Conservation (phyloP, 371 early-diverging fungal species). For the Rhizopus delemar region DNA sequence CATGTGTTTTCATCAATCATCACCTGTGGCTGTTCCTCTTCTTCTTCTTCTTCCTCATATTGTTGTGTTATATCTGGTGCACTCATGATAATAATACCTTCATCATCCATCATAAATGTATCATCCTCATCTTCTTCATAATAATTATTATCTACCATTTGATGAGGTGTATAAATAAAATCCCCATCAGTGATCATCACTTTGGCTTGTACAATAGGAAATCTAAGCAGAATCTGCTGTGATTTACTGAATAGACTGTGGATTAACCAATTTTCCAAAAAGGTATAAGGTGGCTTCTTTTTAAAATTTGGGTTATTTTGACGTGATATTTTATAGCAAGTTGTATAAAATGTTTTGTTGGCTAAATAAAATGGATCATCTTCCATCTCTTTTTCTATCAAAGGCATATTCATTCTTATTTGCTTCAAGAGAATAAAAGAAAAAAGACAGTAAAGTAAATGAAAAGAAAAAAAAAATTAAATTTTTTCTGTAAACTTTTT, state of each 20-base stretch:
- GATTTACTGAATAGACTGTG: constrained; percentile 55
- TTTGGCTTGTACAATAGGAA: constrained; percentile 37
- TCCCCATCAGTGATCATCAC: constrained; percentile 49
- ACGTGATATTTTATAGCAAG: constrained; percentile 51
- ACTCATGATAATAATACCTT: constrained; percentile 32
- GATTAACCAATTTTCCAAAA: constrained; percentile 48
- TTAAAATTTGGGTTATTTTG: constrained; percentile 48
- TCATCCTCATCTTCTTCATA: constrained; percentile 31
- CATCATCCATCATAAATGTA: constrained; percentile 31
- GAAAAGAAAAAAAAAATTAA: too few species aligned
- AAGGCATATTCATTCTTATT: too few species aligned
- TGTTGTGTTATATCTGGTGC: constrained; percentile 31
- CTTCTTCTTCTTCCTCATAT: constrained; percentile 19
- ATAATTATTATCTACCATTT: constrained; percentile 43
- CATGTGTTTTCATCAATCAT: constrained; percentile 50
- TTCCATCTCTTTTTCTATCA: not conserved
- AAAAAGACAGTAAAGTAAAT: too few species aligned
- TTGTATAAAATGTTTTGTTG: constrained; percentile 46
- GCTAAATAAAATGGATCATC: constrained; percentile 39
- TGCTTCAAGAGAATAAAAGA: too few species aligned
- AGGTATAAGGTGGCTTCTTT: constrained; percentile 39
- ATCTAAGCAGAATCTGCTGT: constrained; percentile 44
- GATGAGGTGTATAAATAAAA: constrained; percentile 52
- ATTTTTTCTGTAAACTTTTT: too few species aligned
- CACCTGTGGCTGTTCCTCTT: not conserved